These are phyloP conservation scores for Hyparrhenia diplandra DNA, from an alignment of 176 grass and related monocot species.

Conservation along the genomic window DNA sequence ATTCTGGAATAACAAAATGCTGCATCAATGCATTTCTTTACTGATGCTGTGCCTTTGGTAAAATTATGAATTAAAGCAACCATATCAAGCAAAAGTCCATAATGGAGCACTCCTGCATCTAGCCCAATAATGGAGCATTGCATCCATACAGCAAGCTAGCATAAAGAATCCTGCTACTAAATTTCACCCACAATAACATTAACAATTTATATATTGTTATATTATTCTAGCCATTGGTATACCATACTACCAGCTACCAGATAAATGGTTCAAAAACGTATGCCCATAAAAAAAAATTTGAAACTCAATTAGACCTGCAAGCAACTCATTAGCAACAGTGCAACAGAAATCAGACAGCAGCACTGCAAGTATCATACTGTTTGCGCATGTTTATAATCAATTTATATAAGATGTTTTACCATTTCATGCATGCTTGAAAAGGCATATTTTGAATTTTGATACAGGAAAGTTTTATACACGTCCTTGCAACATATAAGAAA, in stretches of 20 bases:
- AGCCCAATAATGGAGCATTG: background rate
- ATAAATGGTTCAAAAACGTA: constrained; percentile 15
- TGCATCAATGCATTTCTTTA: background rate
- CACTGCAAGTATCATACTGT: constrained; percentile 6
- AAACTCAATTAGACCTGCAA: constrained; percentile 14
- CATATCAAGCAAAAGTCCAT: background rate
- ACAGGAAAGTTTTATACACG: constrained; percentile 7
- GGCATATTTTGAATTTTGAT: constrained; percentile 10
- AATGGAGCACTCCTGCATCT: background rate
- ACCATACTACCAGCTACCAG: background rate
- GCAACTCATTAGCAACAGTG: background rate
- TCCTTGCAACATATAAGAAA: background rate
- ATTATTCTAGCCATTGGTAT: constrained; percentile 1
- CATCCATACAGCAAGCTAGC: constrained; percentile 15
- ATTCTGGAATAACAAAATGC: background rate
- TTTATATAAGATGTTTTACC: background rate
- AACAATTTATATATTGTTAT: background rate
- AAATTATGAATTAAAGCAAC: background rate
- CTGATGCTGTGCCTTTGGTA: background rate
- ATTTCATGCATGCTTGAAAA: constrained; percentile 9
- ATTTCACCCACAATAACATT: background rate
- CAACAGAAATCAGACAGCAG: background rate
- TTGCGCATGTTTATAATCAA: constrained; percentile 7
- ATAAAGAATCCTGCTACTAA: background rate
- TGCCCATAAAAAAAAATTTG: background rate